A percentile compares a stretch with the other conserved stretches of the same genome.
phyloP scores from a whole-genome alignment of 1,284 basidiomycete species.

The Xerocomus amazonicus region DNA sequence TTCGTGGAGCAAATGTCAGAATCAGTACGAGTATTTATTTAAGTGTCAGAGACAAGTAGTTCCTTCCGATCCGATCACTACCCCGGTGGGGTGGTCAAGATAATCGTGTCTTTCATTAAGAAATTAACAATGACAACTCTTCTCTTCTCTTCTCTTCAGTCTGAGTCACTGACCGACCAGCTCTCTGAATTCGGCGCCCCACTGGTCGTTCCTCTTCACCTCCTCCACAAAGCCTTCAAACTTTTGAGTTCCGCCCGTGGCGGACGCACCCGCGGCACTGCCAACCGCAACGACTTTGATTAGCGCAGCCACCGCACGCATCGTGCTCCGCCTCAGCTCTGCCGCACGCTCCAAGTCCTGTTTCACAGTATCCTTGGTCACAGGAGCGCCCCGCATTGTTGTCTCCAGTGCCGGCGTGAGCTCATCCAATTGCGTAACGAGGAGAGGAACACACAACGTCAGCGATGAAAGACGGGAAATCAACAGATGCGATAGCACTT shows the following conservation, averaged over 20 bases:
- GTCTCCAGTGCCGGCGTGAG: constrained; percentile 77
- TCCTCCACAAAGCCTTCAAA: constrained; percentile 78
- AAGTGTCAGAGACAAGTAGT: not conserved
- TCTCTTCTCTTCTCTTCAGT: too few species aligned
- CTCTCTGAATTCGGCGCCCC: constrained; percentile 69
- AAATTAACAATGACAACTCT: too few species aligned
- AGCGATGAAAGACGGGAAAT: constrained; percentile 86
- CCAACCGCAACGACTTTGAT: constrained; percentile 60
- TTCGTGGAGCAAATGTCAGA: not conserved
- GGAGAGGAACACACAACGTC: constrained; percentile 36
- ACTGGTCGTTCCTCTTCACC: constrained; percentile 57
- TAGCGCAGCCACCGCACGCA: constrained; percentile 83
- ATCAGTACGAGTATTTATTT: not conserved
- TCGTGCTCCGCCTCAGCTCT: constrained; percentile 85
- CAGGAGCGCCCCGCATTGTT: constrained; percentile 88
- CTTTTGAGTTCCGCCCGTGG: constrained; percentile 35
- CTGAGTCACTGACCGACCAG: constrained; percentile 33
- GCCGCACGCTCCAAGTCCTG: constrained; percentile 94
- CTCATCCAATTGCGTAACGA: constrained; percentile 75
- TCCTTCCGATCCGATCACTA: too few species aligned
- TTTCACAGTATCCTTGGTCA: constrained; percentile 94
- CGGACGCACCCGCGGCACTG: constrained; percentile 54
- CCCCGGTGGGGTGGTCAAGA: too few species aligned
- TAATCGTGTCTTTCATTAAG: not conserved
- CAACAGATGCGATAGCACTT: constrained; percentile 95